Percentiles rank a stretch among this genome's conserved stretches.
Evolutionary conservation across 2,329 filamentous ascomycete species (phyloP).

Genomic region (Botrytis sinoallii): DNA sequence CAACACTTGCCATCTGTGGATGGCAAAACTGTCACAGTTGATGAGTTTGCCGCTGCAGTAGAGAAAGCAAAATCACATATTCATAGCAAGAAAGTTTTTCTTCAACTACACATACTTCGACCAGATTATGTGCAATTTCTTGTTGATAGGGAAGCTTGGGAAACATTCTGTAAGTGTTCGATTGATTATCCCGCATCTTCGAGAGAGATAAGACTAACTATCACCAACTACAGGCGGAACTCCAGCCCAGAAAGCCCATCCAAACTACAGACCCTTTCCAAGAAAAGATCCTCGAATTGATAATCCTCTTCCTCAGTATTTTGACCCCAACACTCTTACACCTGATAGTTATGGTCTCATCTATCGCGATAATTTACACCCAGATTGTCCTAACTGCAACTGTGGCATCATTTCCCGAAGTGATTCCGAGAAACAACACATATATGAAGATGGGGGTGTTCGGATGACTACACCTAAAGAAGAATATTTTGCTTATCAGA

Average conservation of each 20-base stretch:
- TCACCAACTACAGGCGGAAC: neutral
- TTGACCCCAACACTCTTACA: neutral
- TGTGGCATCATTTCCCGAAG: neutral
- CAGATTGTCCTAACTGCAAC: neutral
- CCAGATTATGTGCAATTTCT: constrained; percentile 1
- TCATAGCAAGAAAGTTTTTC: neutral
- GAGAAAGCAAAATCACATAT: neutral
- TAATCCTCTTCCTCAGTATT: neutral
- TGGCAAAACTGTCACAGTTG: neutral
- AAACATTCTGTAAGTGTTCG: neutral
- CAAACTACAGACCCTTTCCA: neutral
- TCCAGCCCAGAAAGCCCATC: neutral
- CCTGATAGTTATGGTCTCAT: neutral
- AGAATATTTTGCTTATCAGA: neutral
- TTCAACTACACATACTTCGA: neutral
- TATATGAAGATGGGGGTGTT: neutral
- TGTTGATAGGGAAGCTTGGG: neutral
- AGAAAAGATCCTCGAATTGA: neutral
- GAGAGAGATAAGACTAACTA: neutral
- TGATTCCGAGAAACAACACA: too few relatives aligned
- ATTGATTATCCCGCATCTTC: neutral
- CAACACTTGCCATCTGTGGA: neutral
- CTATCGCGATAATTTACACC: neutral
- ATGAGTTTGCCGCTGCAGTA: neutral
- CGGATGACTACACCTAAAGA: neutral